These are phyloP conservation scores for Mycena albidolilacea DNA, from an alignment of 768 basidiomycete species.

Conservation along the genomic window DNA sequence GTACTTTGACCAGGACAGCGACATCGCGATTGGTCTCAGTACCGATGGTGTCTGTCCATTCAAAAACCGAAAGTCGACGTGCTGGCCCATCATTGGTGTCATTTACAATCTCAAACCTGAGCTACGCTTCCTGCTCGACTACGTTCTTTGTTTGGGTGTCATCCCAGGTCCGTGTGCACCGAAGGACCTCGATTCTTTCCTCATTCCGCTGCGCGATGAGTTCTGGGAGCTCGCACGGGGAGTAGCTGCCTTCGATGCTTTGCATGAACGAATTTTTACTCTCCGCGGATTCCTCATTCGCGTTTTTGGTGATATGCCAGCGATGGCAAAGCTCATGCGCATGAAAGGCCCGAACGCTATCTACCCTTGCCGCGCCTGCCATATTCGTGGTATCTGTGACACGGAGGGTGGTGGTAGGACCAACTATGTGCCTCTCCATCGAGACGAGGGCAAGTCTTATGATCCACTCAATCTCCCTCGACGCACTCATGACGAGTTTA, in stretches of 20 bases:
- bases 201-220: constrained; percentile 46
- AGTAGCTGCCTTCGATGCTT: constrained; percentile 47
- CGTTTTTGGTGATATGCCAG: constrained; percentile 12
- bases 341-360: constrained; percentile 38
- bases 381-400: constrained; percentile 51
- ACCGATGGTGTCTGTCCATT: too few relatives aligned
- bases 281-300: too few relatives aligned
- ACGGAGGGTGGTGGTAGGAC: constrained; percentile 27
- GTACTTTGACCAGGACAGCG: constrained; percentile 51
- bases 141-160: constrained; percentile 52
- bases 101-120: constrained; percentile 57
- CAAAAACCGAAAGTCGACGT: constrained; percentile 39
- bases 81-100: constrained; percentile 54
- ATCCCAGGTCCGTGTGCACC: constrained; percentile 60
- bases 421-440: constrained; percentile 49
- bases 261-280: not conserved
- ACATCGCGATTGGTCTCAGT: constrained; percentile 30
- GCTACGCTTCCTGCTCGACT: constrained; percentile 46
- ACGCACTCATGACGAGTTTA: not conserved
- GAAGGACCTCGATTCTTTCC: constrained; percentile 55
- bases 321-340: constrained; percentile 16
- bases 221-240: constrained; percentile 45
- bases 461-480: not conserved
- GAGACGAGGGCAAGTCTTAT: constrained; percentile 29
- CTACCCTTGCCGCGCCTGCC: constrained; percentile 45